Base-by-base conservation (phyloP, 2,329 filamentous ascomycete species). In the Venturia pyrina region DNA sequence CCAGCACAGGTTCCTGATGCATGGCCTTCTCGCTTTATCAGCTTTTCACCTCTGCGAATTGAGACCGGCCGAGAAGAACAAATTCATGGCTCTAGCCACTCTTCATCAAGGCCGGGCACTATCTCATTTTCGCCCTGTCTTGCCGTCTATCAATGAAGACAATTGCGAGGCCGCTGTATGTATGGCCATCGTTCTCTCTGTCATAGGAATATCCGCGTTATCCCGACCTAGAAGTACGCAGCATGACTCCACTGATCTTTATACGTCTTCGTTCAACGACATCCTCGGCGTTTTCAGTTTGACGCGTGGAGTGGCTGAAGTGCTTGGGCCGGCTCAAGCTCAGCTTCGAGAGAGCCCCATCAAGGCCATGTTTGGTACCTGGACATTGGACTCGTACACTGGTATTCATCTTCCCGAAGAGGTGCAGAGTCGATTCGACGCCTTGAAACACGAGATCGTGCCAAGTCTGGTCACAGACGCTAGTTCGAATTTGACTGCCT, bases 221-320 rank as follows among this genome's bases (percentile, higher is more conserved):
- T 53, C 41, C 3, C 62, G 21, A 3, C 62, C 62, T 24, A 59
- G 53, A n/a, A 24, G 17, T 19, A 19, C 28, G 6, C 15, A n/a
- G 32, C 3, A 32, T 13, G 24, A 11, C 11, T 5, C 28, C 4
- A 19, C 32, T 11, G 53, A n/a, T 34, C 32, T 59, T 37, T 32
- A 59, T 13, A 37, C 28, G 1, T 59, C 53, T 19, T 48, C 62
- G 10, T 50, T 64, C 41, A 37, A 28, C 21, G 62, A 64, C 62
- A 50, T 64, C 34, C 34, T 64, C 1, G 40, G 41, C 43, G 44
- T 64, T 19, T 64, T 64, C 46, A 48, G 41, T 15, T 24, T 64
- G 13, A 64, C 44, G 4, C 62, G 62, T 40, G 62, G 62, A 40
- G 62, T 64, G 19, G 34, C 41, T 1, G 62, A 50, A 17, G 44